Conservation (phyloP, 1,139 yeast genomes). For the Scheffersomyces lignicola region DNA sequence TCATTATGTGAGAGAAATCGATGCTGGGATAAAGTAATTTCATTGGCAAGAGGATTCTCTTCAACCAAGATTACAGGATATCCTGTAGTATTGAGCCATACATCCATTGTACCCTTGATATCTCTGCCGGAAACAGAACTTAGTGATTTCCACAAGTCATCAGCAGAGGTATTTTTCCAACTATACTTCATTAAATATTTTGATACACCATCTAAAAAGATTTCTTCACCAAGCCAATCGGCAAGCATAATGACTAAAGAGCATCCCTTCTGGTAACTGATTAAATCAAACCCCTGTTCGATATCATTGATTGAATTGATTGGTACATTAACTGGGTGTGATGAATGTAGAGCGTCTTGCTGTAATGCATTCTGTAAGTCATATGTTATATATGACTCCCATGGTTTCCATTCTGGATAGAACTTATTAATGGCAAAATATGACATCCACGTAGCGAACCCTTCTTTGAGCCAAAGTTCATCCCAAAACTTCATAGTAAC, state of each 20-base stretch:
- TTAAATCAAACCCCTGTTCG: conserved; percentile 58
- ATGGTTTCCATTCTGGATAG: conserved; percentile 60
- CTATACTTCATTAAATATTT: conserved; percentile 70
- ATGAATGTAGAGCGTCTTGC: conserved; percentile 52
- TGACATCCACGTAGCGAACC: conserved; percentile 63
- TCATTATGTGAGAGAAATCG: conserved; percentile 83
- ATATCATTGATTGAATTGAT: conserved; percentile 55
- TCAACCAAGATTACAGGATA: conserved; percentile 75
- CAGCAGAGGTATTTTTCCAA: conserved; percentile 77
- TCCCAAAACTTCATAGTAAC: conserved; percentile 70
- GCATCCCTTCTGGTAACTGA: conserved; percentile 81
- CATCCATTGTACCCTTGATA: conserved; percentile 71
- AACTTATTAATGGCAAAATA: conserved; percentile 51
- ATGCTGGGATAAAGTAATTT: conserved; percentile 62
- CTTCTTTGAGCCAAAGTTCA: conserved; percentile 63
- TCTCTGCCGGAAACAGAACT: conserved; percentile 77
- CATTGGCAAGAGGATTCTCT: conserved; percentile 25
- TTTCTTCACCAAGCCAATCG: conserved; percentile 69
- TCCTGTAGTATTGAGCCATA: conserved; percentile 85
- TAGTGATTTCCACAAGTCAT: conserved; percentile 80
- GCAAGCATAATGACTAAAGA: conserved; percentile 74
- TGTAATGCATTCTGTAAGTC: conserved; percentile 52
- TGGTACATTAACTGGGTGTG: conserved; percentile 62
- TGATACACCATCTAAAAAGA: conserved; percentile 73
- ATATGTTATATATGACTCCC: conserved; percentile 52